These are phyloP conservation scores for Saccharomyces hybrid DNA, from an alignment of 1,139 yeast genomes.

Conservation along the genomic window DNA sequence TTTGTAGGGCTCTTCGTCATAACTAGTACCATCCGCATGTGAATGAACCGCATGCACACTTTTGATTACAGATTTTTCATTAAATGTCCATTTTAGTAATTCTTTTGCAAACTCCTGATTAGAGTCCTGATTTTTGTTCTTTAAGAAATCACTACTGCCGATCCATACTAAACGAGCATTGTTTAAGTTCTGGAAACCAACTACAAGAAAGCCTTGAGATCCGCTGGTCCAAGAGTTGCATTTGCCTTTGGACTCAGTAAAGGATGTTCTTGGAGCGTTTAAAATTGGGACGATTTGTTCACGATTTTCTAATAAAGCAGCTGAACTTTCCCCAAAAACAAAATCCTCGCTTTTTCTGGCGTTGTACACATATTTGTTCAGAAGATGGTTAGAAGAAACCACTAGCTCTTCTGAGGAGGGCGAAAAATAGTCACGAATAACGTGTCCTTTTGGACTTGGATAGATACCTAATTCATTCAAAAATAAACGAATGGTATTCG, in stretches of 20 bases:
- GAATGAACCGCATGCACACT: conserved; percentile 42
- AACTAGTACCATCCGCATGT: conserved; percentile 43
- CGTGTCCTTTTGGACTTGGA: conserved; percentile 72
- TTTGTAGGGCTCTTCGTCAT: conserved; percentile 51
- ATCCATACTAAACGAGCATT: conserved; percentile 80
- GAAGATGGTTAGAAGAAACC: conserved; percentile 16
- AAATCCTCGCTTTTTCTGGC: conserved; percentile 20
- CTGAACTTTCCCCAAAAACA: conserved; percentile 39
- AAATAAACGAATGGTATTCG: conserved; percentile 61
- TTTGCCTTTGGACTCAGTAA: conserved; percentile 37
- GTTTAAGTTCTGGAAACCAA: conserved; percentile 73
- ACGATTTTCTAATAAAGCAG: conserved; percentile 52
- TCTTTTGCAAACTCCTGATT: conserved; percentile 40
- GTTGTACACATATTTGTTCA: conserved; percentile 21
- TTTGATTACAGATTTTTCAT: conserved; percentile 57
- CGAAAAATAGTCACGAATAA: conserved; percentile 60
- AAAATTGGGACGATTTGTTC: conserved; percentile 66
- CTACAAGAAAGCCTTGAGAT: conserved; percentile 66
- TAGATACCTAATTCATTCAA: conserved; percentile 76
- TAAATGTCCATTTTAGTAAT: conserved; percentile 69
- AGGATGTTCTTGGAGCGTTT: conserved; percentile 61
- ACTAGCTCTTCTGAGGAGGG: conserved; percentile 15
- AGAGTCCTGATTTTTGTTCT: conserved; percentile 27
- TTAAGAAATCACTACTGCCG: conserved; percentile 55
- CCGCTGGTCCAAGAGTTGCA: conserved; percentile 72